Evolutionary conservation across 2,329 filamentous ascomycete species (phyloP).

Genomic region (Colletotrichum tabaci): DNA sequence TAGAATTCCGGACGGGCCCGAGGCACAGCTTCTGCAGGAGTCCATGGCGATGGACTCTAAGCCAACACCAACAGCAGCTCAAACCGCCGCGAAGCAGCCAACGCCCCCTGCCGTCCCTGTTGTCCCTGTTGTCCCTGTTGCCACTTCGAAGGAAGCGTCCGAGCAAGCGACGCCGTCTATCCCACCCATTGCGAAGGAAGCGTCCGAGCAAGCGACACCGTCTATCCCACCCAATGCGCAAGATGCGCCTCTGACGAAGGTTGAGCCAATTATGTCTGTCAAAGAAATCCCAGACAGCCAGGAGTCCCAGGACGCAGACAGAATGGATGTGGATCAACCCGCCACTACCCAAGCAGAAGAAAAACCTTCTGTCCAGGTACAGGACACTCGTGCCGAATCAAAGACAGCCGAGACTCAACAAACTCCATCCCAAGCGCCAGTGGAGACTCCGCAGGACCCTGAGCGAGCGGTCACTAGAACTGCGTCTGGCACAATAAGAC

Average conservation of each 20-base stretch:
- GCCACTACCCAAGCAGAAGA: slow-evolving; percentile 43
- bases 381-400: slow-evolving; percentile 13
- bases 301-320: slow-evolving; percentile 48
- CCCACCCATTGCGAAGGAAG: background rate
- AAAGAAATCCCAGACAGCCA: slow-evolving; percentile 56
- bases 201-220: background rate
- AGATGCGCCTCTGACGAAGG: background rate
- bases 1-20: slow-evolving; percentile 50
- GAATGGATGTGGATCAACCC: slow-evolving; percentile 53
- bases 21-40: slow-evolving; percentile 63
- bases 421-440: slow-evolving; percentile 40
- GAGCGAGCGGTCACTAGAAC: slow-evolving; percentile 78
- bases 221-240: background rate
- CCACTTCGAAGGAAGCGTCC: background rate
- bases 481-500: slow-evolving; percentile 78
- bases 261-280: slow-evolving; percentile 4
- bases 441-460: slow-evolving; percentile 46
- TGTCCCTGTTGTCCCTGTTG: background rate
- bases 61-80: slow-evolving; percentile 35
- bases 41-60: slow-evolving; percentile 48
- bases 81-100: slow-evolving; percentile 32
- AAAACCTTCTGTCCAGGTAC: slow-evolving; percentile 18
- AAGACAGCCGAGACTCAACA: slow-evolving; percentile 34
- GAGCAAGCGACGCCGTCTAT: background rate
- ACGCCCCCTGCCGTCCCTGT: slow-evolving; percentile 18